Base-by-base conservation (phyloP, 805 yeast species). In the Komagataella ulmi region DNA sequence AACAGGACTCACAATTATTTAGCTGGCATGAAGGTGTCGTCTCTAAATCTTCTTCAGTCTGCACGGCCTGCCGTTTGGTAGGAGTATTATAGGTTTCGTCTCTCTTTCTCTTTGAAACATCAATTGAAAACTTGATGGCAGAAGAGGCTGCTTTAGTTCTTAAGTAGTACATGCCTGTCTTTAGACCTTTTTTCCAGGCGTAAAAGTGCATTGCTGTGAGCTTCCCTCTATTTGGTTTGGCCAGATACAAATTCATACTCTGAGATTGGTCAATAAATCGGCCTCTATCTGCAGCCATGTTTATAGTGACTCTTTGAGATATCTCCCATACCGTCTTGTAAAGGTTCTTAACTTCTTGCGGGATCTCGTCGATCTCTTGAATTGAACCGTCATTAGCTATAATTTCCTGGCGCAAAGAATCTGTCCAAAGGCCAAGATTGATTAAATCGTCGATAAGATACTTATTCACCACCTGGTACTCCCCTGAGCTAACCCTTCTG, bases 131-230 rank as follows among this genome's bases (percentile, higher is more conserved):
- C 72, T 91, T 95, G 64, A 93, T 93, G 49, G 99, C 97, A 50
- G 96, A 86, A 46, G 96, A 80, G 18, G 99, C 99, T 54, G 98
- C 97, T 75, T 88, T 95, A 8, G 98, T 91, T 70, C 98, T 83
- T 67, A 93, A 74, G 70, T 93, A 93, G 75, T 93, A 93, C 95
- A 93, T 91, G 63, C 99, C 99, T 4, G 99, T 93, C 77, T 93
- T 93, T 65, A 93, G 78, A 55, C 99, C 99, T 74, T 86, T 88
- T 74, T 87, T 86, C 99, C 99, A 93, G 49, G 97, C 98, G 65
- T 93, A 91, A 75, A 93, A 93, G 68, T 93, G 99, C 97, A 93
- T 93, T 57, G 93, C 81, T 5, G 98, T 93, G 64, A 93, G 77
- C 68, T 93, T 93, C 61, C 96, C 95, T 91, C 88, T 86, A 2